Base-by-base conservation (phyloP, 176 grass and related monocot genomes). In the Oryza brachyantha region DNA sequence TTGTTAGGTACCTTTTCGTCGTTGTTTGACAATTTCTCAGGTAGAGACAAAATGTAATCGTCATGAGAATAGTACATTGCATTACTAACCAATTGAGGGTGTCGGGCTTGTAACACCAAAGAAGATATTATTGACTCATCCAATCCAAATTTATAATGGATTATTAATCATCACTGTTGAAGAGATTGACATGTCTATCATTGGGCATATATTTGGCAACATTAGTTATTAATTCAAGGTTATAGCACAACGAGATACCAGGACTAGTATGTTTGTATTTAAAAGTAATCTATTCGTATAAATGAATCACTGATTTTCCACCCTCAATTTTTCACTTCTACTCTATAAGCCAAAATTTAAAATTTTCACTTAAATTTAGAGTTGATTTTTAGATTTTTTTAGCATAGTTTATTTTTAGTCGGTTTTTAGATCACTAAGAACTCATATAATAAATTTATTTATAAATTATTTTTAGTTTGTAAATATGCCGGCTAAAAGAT, bases 21-120 rank as follows among this genome's bases (percentile, higher is more conserved):
- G 59, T 36, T 29, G 61, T 21, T 62, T 52, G 48, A 52, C 29
- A 62, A 8, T 52, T 29, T 12, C 1, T 59, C 28, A 25, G 5
- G 27, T 3, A 13, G 29, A 78, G 60, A 83, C 74, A 79, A 83
- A 87, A 83, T 29, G 68, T 59, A 9, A 37, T 76, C 40, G 38
- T 70, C 78, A 40, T 11, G 62, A n/a, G 41, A 71, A 50, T 71
- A 24, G 38, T 19, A 22, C 52, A 17, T 76, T 38, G 39, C 40
- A 61, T 28, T 28, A 45, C 46, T 17, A 60, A 5, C 63, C 77
- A 69, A 81, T 81, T 9, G 27, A 27, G 46, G 13, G 63, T 46
- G 77, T 60, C 70, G 61, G 60, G 78, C 50, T 22, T 29, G 28
- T 74, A 74, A 52, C 63, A 69, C 64, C 9, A 2, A 64, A 55